Conservation (phyloP, 495 filamentous ascomycete species). For the Neurospora pannonica region DNA sequence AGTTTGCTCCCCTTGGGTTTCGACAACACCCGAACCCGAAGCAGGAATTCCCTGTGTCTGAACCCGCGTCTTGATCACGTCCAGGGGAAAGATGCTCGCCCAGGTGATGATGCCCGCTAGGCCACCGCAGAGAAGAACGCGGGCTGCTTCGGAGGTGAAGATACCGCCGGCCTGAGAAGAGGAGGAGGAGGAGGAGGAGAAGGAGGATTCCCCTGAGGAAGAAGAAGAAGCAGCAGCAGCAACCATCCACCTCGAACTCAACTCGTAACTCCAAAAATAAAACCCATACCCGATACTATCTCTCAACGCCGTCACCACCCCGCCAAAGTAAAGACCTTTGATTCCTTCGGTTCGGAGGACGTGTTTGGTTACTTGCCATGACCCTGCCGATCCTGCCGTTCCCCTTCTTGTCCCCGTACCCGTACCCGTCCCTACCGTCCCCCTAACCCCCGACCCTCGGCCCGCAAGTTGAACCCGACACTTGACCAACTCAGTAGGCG, state of each 20-base stretch:
- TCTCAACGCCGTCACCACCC: constrained; percentile 64
- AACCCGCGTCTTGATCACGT: constrained; percentile 80
- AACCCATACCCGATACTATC: constrained; percentile 88
- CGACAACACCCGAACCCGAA: not conserved
- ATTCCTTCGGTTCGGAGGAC: constrained; percentile 53
- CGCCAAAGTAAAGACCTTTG: constrained; percentile 66
- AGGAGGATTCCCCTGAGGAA: not conserved
- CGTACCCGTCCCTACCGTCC: not conserved
- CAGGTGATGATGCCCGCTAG: constrained; percentile 78
- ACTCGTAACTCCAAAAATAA: constrained; percentile 86
- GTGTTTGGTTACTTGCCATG: constrained; percentile 52
- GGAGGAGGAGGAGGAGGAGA: not conserved
- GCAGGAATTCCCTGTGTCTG: constrained; percentile 49
- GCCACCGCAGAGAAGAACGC: constrained; percentile 71
- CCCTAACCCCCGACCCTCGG: not conserved
- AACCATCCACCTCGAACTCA: constrained; percentile 47
- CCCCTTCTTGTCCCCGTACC: too few species aligned
- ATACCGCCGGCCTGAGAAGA: not conserved
- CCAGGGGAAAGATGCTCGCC: constrained; percentile 78
- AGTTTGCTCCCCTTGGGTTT: constrained; percentile 17
- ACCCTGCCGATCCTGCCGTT: constrained; percentile 11
- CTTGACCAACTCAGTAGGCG: constrained; percentile 83
- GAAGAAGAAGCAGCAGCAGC: not conserved
- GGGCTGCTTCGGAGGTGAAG: constrained; percentile 41
- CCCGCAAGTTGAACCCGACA: constrained; percentile 56